Evolutionary conservation across 345 rosid genomes (phyloP).

Genomic region (Lumnitzera racemosa): DNA sequence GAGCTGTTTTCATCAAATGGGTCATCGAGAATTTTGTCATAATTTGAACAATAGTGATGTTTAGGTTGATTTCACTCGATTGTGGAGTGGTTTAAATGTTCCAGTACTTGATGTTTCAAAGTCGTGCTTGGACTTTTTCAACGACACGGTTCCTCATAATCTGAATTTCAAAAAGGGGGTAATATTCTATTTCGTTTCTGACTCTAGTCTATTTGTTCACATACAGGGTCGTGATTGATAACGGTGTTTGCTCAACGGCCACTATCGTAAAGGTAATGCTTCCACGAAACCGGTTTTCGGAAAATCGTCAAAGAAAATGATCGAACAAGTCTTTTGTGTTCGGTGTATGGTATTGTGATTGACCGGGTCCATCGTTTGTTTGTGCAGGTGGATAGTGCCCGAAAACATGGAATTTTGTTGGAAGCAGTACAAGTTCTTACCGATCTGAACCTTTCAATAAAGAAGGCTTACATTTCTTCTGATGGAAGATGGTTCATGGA

Average conservation of each 20-base stretch:
- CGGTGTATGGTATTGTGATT: not conserved
- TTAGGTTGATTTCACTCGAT: too few relatives aligned
- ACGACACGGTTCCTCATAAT: too few relatives aligned
- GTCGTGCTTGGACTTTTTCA: too few relatives aligned
- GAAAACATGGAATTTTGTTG: conserved; percentile 71
- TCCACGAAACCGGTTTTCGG: conserved; percentile 1
- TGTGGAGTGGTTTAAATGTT: too few relatives aligned
- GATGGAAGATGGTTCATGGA: conserved; percentile 98
- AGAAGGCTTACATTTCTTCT: conserved; percentile 81
- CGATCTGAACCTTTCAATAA: conserved; percentile 87
- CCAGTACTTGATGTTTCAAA: too few relatives aligned
- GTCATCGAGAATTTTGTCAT: too few relatives aligned
- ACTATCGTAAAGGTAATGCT: conserved; percentile 87
- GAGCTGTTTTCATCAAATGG: too few relatives aligned
- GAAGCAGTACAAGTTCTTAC: conserved; percentile 93
- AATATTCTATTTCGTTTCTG: too few relatives aligned
- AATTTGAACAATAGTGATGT: too few relatives aligned
- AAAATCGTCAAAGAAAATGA: not conserved
- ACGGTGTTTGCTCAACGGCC: conserved; percentile 74
- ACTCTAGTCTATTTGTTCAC: not conserved
- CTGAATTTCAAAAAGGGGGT: too few relatives aligned
- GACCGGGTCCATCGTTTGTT: not conserved
- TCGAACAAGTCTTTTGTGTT: not conserved
- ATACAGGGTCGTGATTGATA: conserved; percentile 90
- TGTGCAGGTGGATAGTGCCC: conserved; percentile 79